Percentiles rank a stretch among this genome's conserved stretches.
phyloP scores from a whole-genome alignment of 2,329 filamentous ascomycete species.

The Trichoderma semiorbis region DNA sequence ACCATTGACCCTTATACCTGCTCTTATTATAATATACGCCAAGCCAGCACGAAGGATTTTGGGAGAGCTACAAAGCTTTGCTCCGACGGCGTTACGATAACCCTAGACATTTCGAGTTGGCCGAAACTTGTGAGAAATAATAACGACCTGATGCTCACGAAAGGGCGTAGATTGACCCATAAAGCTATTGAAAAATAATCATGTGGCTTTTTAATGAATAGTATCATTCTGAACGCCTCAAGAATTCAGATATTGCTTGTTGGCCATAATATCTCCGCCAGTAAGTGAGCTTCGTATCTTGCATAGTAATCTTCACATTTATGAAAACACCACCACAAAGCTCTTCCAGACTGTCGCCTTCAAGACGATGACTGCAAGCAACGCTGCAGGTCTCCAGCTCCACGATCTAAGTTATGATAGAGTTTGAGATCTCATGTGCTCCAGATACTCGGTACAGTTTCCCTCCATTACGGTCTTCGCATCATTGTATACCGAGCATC shows the following conservation, averaged over 20 bases:
- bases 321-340: neutral
- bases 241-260: neutral
- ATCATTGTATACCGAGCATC: neutral
- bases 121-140: neutral
- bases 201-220: neutral
- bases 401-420: neutral
- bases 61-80: neutral
- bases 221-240: neutral
- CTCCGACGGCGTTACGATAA: neutral
- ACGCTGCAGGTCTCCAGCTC: neutral
- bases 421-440: neutral
- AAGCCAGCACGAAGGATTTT: neutral
- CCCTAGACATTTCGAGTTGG: neutral
- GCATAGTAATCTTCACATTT: neutral
- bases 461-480: neutral
- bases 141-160: neutral
- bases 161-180: neutral
- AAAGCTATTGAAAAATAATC: neutral
- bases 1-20: neutral
- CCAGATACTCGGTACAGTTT: neutral
- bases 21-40: neutral
- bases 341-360: neutral
- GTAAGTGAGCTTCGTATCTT: neutral
- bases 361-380: neutral
- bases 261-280: neutral